Evolutionary conservation across 768 basidiomycete species (phyloP), one percentile per base, ranked within the genome.

Genomic region (Amanita pseudoporphyria): DNA sequence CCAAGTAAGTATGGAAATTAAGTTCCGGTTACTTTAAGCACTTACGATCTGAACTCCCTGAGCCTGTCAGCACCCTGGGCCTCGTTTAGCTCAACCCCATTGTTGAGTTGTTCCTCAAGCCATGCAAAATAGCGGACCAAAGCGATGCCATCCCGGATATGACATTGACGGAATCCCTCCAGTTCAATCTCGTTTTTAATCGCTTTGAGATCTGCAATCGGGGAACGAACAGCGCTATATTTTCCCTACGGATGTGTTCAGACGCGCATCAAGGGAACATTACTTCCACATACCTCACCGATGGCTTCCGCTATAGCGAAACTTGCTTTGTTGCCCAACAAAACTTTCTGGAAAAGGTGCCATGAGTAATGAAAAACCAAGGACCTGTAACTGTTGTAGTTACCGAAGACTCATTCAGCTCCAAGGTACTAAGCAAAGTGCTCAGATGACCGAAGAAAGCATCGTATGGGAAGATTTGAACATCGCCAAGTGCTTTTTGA

Each of bases 41-140:
- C 87, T 59, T 58, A 90, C 91, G 80, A 79, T 66, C 95, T 72
- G 57, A 77, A 96, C 56, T 78, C 67, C 67, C 92, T 86, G 44
- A 99, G 71, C 57, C 82, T 70, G 56, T 80, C 77, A 1, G 93
- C 84, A 10, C 78, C 95, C 52, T 91, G 76, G 54, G 81, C 82
- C 63, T 99, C 95, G 36, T 75, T 82, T 52, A 94, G 43, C 51
- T 70, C 72, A 14, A 68, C 70, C 0, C 82, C 87, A 6, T 73
- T 67, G 3, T 74, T 63, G 14, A 98, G 69, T 55, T 84, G 77
- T 53, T 92, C 86, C 64, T 98, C 92, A 1, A 99, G 72, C 96
- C 95, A 99, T 0, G 91, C 74, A 57, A 97, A 97, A 67, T 98
- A 99, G 10, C 84, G 77, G 6, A 78, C 80, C 41, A 98, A 71